Evolutionary conservation across 129 eudicot genomes (phyloP).

Genomic region (Flaveria robusta): DNA sequence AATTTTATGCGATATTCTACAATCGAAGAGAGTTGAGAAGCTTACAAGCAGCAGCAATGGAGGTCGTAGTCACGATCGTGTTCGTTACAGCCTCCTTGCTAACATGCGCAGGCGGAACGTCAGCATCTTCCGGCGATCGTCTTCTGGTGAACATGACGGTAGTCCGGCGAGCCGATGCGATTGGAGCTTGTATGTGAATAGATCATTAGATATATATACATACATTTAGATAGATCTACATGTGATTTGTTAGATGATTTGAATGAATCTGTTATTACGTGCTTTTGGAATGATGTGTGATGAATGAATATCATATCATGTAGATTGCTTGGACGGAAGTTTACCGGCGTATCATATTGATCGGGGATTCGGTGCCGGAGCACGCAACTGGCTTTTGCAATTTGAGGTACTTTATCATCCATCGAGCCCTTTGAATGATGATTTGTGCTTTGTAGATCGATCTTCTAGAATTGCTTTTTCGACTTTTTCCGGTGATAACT

Average conservation of each 20-base stretch:
- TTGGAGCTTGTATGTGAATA: constrained; percentile 68
- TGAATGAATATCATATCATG: not conserved
- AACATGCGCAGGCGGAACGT: constrained; percentile 44
- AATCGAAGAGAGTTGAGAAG: constrained; percentile 14
- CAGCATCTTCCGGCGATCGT: constrained; percentile 43
- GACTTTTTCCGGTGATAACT: constrained; percentile 13
- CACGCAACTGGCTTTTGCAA: constrained; percentile 87
- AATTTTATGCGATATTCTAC: too few relatives aligned
- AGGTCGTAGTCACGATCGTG: constrained; percentile 18
- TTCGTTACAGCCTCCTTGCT: constrained; percentile 22
- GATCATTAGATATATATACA: not conserved
- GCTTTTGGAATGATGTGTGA: not conserved
- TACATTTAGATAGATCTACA: too few relatives aligned
- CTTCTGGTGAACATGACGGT: constrained; percentile 72
- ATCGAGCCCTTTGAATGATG: not conserved
- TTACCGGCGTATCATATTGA: constrained; percentile 91
- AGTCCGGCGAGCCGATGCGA: constrained; percentile 56
- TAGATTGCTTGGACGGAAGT: constrained; percentile 96
- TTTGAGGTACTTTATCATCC: constrained; percentile 70
- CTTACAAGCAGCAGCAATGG: constrained; percentile 21
- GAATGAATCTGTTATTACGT: not conserved
- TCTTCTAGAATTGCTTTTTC: constrained; percentile 4
- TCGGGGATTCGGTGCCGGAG: constrained; percentile 89
- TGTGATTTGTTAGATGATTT: not conserved
- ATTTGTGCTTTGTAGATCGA: not conserved